Conservation (phyloP, 257 asterid genomes). For the Phtheirospermum japonicum region DNA sequence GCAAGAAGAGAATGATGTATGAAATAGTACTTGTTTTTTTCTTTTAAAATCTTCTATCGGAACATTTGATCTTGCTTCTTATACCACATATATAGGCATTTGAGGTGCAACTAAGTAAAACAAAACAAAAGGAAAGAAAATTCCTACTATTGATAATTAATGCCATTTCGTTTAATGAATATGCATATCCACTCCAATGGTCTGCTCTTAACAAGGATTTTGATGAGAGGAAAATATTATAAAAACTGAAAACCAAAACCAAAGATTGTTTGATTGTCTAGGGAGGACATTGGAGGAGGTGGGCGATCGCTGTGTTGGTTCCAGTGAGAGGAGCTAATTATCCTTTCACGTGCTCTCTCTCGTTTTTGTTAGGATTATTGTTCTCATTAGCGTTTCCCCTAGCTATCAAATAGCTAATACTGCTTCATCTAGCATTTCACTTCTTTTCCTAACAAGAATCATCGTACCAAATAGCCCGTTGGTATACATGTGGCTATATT, state of each 20-base stretch:
- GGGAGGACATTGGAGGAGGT: neutral
- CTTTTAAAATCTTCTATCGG: constrained; percentile 10
- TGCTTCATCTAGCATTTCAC: neutral
- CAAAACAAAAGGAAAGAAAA: neutral
- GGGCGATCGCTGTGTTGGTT: neutral
- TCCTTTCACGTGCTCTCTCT: neutral
- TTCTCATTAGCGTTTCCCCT: neutral
- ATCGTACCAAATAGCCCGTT: neutral
- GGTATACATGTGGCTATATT: neutral
- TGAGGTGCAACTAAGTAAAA: constrained; percentile 13
- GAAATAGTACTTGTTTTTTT: neutral
- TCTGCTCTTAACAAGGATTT: neutral
- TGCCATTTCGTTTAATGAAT: constrained; percentile 4
- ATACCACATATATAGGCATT: neutral
- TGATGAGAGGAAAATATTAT: constrained; percentile 1
- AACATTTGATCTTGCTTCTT: constrained; percentile 6
- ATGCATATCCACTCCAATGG: neutral
- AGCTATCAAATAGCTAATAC: neutral
- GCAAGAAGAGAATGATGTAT: neutral
- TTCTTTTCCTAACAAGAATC: neutral
- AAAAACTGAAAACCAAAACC: neutral
- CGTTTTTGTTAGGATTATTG: neutral
- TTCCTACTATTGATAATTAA: neutral
- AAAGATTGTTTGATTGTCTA: neutral
- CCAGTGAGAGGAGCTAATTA: neutral